Conservation (phyloP, 345 rosid species). For the Tarenaya hassleriana region DNA sequence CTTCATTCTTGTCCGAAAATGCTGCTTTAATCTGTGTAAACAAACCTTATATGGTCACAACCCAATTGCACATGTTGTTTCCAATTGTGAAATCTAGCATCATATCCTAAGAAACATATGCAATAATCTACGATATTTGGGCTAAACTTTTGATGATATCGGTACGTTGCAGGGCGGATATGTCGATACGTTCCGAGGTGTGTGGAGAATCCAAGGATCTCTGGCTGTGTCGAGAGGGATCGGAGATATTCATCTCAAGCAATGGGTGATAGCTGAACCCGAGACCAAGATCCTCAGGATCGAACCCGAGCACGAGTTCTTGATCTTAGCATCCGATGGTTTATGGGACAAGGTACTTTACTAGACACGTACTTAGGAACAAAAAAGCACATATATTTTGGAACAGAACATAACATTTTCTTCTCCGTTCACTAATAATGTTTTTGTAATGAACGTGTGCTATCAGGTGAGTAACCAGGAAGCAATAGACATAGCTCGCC, state of each 20-base stretch:
- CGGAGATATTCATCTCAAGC: constrained; percentile 63
- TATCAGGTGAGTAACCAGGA: constrained; percentile 77
- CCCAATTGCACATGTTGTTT: neutral
- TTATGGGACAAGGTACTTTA: constrained; percentile 78
- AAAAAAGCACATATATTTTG: too few species aligned
- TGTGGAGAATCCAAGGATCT: constrained; percentile 81
- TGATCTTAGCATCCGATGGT: constrained; percentile 84
- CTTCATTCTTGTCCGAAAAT: too few species aligned
- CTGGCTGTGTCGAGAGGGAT: constrained; percentile 82
- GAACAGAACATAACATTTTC: too few species aligned
- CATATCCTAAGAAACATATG: neutral
- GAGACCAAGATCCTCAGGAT: constrained; percentile 49
- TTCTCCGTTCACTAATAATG: too few species aligned
- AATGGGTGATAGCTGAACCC: constrained; percentile 78
- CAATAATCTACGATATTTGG: too few species aligned
- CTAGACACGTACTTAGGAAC: too few species aligned
- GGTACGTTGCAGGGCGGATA: constrained; percentile 57
- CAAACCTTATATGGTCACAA: too few species aligned
- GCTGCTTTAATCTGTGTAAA: too few species aligned
- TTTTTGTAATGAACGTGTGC: too few species aligned
- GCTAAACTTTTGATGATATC: constrained; percentile 11
- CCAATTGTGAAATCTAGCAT: neutral
- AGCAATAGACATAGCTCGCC: constrained; percentile 68
- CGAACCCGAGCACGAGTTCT: constrained; percentile 57
- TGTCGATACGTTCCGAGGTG: constrained; percentile 58